These are phyloP conservation scores for Candida tallmaniae DNA, from an alignment of 805 yeast species.

Conservation along the genomic window DNA sequence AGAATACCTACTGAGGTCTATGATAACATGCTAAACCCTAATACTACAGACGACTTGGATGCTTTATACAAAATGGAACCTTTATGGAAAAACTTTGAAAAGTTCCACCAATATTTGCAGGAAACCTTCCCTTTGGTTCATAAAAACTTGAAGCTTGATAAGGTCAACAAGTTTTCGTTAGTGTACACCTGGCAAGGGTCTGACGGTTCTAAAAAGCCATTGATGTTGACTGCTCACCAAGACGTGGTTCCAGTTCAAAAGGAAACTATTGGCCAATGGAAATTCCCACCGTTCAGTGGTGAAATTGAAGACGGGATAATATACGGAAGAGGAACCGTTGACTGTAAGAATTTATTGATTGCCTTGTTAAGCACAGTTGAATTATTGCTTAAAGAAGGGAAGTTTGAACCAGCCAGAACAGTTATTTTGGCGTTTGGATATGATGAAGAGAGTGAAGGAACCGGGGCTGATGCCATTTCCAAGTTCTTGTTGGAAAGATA, in stretches of 20 bases:
- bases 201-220: slow-evolving; percentile 23
- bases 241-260: slow-evolving; percentile 39
- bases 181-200: slow-evolving; percentile 35
- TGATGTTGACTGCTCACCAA: slow-evolving; percentile 34
- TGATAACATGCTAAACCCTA: slow-evolving; percentile 27
- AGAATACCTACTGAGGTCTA: slow-evolving; percentile 27
- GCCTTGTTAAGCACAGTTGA: slow-evolving; percentile 37
- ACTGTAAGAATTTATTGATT: slow-evolving; percentile 39
- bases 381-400: slow-evolving; percentile 21
- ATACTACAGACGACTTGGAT: slow-evolving; percentile 15
- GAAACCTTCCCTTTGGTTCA: slow-evolving; percentile 29
- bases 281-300: slow-evolving; percentile 33
- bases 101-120: slow-evolving; percentile 25
- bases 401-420: slow-evolving; percentile 40
- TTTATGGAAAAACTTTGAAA: slow-evolving; percentile 17
- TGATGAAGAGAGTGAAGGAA: slow-evolving; percentile 45
- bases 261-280: slow-evolving; percentile 34
- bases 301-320: slow-evolving; percentile 24
- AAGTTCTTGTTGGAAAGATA: slow-evolving; percentile 26
- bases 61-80: slow-evolving; percentile 25
- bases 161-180: slow-evolving; percentile 30
- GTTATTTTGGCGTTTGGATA: slow-evolving; percentile 43
- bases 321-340: slow-evolving; percentile 33
- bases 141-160: slow-evolving; percentile 25
- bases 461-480: slow-evolving; percentile 32